A percentile compares a stretch with the other conserved stretches of the same genome.
Conservation (phyloP, 1,284 basidiomycete species). For the Apiotrichum akiyoshidainum region DNA sequence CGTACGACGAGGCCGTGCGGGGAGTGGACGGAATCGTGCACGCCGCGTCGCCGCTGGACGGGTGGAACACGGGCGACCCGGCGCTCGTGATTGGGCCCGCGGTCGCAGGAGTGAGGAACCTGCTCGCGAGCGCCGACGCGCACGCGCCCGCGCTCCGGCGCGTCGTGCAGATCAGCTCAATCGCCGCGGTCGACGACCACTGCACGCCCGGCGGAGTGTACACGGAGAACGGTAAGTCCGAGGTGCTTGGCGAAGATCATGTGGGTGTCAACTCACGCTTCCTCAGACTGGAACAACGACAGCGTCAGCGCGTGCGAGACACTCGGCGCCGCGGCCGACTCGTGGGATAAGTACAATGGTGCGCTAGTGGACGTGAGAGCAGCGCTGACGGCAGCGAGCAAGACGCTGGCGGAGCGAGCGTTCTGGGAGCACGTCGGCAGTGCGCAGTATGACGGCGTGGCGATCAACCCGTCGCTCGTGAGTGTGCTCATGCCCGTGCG, state of each 20-base stretch:
- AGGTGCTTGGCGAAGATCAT: too few species aligned
- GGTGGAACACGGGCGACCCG: neutral
- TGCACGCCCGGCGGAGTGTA: neutral
- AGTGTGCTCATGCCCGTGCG: slow-evolving; percentile 53
- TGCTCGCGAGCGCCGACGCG: neutral
- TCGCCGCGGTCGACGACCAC: neutral
- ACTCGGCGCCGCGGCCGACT: slow-evolving; percentile 51
- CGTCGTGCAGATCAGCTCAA: slow-evolving; percentile 1
- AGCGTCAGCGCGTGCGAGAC: neutral
- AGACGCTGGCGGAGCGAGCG: slow-evolving; percentile 63
- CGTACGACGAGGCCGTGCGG: neutral
- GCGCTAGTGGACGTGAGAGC: neutral
- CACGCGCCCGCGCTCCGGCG: neutral
- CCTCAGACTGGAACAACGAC: slow-evolving; percentile 4
- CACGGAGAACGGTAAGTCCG: neutral
- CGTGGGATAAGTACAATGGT: slow-evolving; percentile 53
- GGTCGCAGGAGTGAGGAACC: neutral
- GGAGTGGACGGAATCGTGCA: neutral
- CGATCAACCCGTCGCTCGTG: slow-evolving; percentile 58
- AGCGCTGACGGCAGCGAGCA: slow-evolving; percentile 38
- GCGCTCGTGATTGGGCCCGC: neutral
- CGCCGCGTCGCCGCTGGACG: neutral
- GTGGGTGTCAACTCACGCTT: too few species aligned
- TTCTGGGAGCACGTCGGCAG: slow-evolving; percentile 54
- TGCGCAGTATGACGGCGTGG: slow-evolving; percentile 57